These are phyloP conservation scores for Handroanthus guayacan DNA, from an alignment of 257 asterid species.

Conservation along the genomic window DNA sequence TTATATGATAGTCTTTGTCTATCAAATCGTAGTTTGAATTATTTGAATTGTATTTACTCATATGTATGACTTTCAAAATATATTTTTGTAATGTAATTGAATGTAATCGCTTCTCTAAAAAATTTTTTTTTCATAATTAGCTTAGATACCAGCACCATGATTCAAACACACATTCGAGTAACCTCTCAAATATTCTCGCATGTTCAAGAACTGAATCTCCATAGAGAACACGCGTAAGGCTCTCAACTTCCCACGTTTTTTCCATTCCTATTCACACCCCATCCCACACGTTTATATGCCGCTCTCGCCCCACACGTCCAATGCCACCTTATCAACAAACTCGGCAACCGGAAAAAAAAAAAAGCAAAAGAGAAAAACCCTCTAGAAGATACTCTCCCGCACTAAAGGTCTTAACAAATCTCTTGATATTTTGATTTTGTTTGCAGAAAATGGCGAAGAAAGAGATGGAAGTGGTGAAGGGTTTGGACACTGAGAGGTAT, in stretches of 20 bases:
- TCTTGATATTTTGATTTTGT: neutral
- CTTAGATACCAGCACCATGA: neutral
- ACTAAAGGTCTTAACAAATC: neutral
- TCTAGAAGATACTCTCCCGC: neutral
- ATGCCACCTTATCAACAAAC: slow-evolving; percentile 28
- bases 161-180: neutral
- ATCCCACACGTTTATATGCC: neutral
- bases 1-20: no score
- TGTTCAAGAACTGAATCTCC: neutral
- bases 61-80: no score
- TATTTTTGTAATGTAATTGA: no score
- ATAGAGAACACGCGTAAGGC: slow-evolving; percentile 1
- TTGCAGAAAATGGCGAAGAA: slow-evolving; percentile 51
- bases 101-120: no score
- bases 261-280: neutral
- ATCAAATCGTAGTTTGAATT: no score
- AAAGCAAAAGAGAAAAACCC: neutral
- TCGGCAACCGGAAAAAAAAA: neutral
- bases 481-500: slow-evolving; percentile 62
- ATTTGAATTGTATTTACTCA: no score
- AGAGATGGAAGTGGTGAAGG: slow-evolving; percentile 70
- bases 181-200: slow-evolving; percentile 22
- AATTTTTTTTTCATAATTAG: neutral
- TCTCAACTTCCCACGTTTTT: slow-evolving; percentile 16
- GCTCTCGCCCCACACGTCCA: neutral